Base-by-base conservation (phyloP, 2,329 filamentous ascomycete species). In the Penicillium sp. region DNA sequence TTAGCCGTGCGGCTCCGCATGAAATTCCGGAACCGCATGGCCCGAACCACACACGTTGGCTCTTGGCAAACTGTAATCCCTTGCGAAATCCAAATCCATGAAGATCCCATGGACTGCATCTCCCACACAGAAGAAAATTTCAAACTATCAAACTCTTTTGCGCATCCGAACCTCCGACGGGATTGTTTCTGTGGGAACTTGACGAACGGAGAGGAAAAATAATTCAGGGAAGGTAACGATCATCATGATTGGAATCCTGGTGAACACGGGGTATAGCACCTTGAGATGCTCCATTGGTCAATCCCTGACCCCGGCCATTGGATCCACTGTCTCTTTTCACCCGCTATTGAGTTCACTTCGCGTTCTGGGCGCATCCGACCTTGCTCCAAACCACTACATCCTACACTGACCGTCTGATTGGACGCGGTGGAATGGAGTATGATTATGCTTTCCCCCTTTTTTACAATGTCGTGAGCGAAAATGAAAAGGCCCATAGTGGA, bases 1-100 rank as follows among this genome's bases (percentile, higher is more conserved):
- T 33, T 29, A 21, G 10, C 28, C 15, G 28, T 52, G 52, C 52
- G 49, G 52, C 19, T 52, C 52, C 52, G 52, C 52, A 54, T 39
- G 28, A 34, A 22, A 24, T 33, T 41, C 37, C 47, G 39, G 43
- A 43, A 31, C 43, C 47, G 43, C 44, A 48, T 34, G 29, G n/a
- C n/a, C 17, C 19, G 31, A 31, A 13, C 22, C 24, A 21, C 10
- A 28, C 39, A 10, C 3, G 28, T 39, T 24, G 15, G 1, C 19
- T 21, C 33, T 31, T 37, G 43, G 43, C 37, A 39, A 24, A 15
- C 6, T 4, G 37, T 3, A 15, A 39, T 39, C 21, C 15, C 6
- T 31, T 31, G 5, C 29, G 6, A 15, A 9, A 5, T 35, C 13
- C 13, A 4, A 38, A 37, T 21, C 13, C 22, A 26, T 22, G 21